Evolutionary conservation across 441 rosid species (phyloP).

Genomic region (Pelargonium fulgidum): DNA sequence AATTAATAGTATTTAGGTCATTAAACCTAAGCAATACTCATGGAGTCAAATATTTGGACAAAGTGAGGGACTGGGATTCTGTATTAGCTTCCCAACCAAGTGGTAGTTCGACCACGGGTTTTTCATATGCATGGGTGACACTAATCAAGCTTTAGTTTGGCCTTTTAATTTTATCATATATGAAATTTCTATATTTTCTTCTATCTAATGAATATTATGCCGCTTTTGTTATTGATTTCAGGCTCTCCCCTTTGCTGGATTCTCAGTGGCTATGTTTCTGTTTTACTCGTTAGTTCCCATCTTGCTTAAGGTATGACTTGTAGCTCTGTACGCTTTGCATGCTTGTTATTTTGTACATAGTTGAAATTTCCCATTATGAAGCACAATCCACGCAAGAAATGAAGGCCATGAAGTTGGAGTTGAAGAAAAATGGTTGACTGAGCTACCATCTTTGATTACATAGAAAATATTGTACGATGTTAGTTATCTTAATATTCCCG

Average conservation of each 20-base stretch:
- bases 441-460: slow-evolving; percentile 1
- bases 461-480: neutral
- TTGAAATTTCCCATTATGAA: too few species aligned
- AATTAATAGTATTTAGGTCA: too few species aligned
- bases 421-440: neutral
- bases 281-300: slow-evolving; percentile 78
- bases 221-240: slow-evolving; percentile 31
- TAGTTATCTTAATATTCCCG: neutral
- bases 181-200: neutral
- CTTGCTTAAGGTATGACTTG: slow-evolving; percentile 61
- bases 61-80: too few species aligned
- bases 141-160: neutral
- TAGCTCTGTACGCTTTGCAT: neutral
- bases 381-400: neutral
- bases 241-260: slow-evolving; percentile 73
- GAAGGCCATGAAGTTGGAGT: neutral
- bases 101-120: too few species aligned
- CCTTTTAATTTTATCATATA: neutral
- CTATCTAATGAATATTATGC: neutral
- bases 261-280: slow-evolving; percentile 59
- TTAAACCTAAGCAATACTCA: too few species aligned
- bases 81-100: too few species aligned
- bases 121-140: too few species aligned
- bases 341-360: neutral
- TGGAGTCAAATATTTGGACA: too few species aligned